Percentiles rank a stretch among this genome's conserved stretches.
These are phyloP conservation scores for Trichoderma hamatum DNA, from an alignment of 2,329 filamentous ascomycete genomes.

Conservation along the genomic window DNA sequence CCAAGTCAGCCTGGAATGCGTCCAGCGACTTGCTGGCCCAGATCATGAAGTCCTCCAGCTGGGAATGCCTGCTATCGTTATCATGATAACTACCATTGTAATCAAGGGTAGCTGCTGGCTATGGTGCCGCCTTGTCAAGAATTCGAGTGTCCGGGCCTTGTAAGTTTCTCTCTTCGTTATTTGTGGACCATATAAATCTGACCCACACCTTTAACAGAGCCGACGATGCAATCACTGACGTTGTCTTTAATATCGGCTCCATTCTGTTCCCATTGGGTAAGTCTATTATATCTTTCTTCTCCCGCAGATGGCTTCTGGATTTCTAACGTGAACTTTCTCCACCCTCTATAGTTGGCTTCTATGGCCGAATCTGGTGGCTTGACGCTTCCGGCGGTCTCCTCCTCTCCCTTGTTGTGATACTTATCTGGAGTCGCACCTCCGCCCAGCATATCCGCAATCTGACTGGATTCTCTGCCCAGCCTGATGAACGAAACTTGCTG, in stretches of 20 bases:
- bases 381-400: conserved; percentile 78
- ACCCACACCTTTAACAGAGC: conserved; percentile 40
- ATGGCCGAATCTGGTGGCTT: conserved; percentile 78
- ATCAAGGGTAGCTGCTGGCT: conserved; percentile 84
- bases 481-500: conserved; percentile 81
- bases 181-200: conserved; percentile 9
- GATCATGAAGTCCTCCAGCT: conserved; percentile 74
- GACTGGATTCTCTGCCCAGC: conserved; percentile 75
- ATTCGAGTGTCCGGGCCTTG: conserved; percentile 82
- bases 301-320: background rate
- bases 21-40: conserved; percentile 62
- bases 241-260: conserved; percentile 88
- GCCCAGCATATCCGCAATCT: conserved; percentile 78
- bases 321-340: background rate
- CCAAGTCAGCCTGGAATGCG: conserved; percentile 73
- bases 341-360: conserved; percentile 64
- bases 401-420: conserved; percentile 77
- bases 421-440: conserved; percentile 76
- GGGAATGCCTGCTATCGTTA: conserved; percentile 69
- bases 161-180: conserved; percentile 41
- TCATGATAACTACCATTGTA: conserved; percentile 80
- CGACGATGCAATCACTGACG: conserved; percentile 66
- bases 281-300: conserved; percentile 30
- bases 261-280: conserved; percentile 79
- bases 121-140: conserved; percentile 84